Conservation (phyloP, 75 land plant genomes). For the Pinus albicaulis region DNA sequence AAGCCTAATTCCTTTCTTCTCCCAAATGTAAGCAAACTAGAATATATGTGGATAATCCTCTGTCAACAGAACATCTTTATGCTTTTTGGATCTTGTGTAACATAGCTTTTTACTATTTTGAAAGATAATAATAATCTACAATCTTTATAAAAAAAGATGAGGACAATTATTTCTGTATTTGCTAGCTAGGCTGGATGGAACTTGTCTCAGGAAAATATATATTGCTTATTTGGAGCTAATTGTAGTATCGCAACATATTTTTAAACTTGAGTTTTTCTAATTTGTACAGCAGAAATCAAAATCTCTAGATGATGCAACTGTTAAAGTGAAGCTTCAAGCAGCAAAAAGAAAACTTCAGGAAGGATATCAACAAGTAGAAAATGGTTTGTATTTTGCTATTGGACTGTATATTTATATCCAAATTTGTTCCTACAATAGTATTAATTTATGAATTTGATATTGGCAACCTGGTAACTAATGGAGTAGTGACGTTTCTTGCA, state of each 20-base stretch:
- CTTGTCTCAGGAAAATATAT: background rate
- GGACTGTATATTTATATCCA: background rate
- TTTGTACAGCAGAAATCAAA: slow-evolving; percentile 23
- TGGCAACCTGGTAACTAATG: background rate
- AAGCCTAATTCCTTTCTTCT: background rate
- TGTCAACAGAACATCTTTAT: background rate
- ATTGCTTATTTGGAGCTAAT: background rate
- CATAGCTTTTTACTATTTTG: background rate
- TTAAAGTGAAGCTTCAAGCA: slow-evolving; percentile 49
- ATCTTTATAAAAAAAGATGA: background rate
- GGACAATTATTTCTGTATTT: background rate
- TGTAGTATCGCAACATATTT: background rate
- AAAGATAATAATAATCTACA: background rate
- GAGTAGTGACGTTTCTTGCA: slow-evolving; percentile 18
- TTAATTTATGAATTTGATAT: background rate
- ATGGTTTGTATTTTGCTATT: slow-evolving; percentile 41
- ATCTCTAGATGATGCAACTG: slow-evolving; percentile 26
- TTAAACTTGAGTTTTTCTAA: background rate
- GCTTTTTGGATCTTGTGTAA: background rate
- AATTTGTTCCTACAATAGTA: background rate
- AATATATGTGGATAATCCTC: background rate
- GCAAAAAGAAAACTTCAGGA: slow-evolving; percentile 84
- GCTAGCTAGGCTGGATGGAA: background rate
- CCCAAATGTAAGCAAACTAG: background rate
- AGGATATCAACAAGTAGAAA: slow-evolving; percentile 74